These are phyloP conservation scores for Eucalyptus curtisii DNA, from an alignment of 345 rosid species.

Conservation along the genomic window DNA sequence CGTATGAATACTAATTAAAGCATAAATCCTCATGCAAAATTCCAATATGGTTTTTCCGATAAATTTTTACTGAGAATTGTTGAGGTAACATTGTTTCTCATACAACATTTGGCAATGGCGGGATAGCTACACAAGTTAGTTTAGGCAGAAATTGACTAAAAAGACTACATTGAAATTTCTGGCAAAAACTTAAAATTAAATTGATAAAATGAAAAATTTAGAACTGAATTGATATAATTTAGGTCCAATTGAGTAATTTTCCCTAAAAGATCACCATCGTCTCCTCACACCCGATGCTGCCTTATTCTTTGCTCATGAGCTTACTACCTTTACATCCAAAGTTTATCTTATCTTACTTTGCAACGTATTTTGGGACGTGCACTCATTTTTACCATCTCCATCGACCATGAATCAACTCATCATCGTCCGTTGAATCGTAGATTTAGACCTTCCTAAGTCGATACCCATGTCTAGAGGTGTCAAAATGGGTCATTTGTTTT, in stretches of 20 bases:
- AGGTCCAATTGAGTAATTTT: not conserved
- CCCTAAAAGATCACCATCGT: not conserved
- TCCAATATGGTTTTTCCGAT: fast-evolving
- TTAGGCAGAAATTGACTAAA: too few species aligned
- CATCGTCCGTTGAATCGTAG: not conserved
- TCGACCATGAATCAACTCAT: not conserved
- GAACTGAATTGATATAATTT: fast-evolving
- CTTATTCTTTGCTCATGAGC: not conserved
- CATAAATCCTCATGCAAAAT: too few species aligned
- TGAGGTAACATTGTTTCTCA: not conserved
- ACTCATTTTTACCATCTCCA: not conserved
- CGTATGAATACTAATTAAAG: fast-evolving
- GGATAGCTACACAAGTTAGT: not conserved
- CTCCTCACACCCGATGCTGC: not conserved
- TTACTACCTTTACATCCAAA: not conserved
- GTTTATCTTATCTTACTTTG: not conserved
- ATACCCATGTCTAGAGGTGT: not conserved
- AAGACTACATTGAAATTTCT: too few species aligned
- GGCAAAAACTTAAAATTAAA: not conserved
- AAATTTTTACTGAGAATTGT: too few species aligned
- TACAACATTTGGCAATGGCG: too few species aligned
- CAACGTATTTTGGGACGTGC: not conserved
- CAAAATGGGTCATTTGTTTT: too few species aligned
- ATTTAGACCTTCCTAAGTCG: not conserved
- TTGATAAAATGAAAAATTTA: too few species aligned